Conservation (phyloP, 805 yeast species). For the baker's yeast (Saccharomyces cerevisiae) region DNA sequence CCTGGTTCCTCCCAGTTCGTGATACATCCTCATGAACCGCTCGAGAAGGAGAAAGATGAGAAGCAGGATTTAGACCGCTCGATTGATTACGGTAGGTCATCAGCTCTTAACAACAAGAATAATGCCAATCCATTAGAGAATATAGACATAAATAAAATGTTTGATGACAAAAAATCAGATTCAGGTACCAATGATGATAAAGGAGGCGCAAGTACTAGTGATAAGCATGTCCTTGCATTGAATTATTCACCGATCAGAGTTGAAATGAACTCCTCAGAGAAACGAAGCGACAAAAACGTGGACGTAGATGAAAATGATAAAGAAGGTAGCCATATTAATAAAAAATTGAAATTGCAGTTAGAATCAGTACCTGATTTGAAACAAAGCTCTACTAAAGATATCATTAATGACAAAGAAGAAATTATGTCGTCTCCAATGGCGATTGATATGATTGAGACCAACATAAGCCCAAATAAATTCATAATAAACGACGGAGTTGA, state of each 20-base stretch:
- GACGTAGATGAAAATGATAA: conserved; percentile 2
- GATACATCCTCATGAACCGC: neutral
- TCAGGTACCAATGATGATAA: neutral
- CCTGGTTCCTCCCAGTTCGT: neutral
- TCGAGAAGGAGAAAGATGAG: neutral
- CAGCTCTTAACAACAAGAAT: neutral
- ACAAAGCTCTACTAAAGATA: conserved; percentile 2
- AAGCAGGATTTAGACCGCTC: neutral
- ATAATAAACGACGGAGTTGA: neutral
- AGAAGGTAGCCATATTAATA: conserved; percentile 7
- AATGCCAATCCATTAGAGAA: neutral
- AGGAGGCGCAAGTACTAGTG: neutral
- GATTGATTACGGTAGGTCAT: neutral
- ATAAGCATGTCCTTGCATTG: conserved; percentile 3
- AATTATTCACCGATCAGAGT: conserved; percentile 19
- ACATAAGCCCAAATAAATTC: conserved; percentile 4
- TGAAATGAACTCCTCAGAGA: conserved; percentile 17
- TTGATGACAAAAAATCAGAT: neutral
- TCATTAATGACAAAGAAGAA: neutral
- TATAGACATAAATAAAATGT: neutral
- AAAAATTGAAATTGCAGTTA: conserved; percentile 14
- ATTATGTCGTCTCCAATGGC: conserved; percentile 16
- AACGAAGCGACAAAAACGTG: neutral
- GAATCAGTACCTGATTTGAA: conserved; percentile 14
- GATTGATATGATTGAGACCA: conserved; percentile 22